Conservation (phyloP, 2,329 filamentous ascomycete genomes). For the Xylaria sp. region DNA sequence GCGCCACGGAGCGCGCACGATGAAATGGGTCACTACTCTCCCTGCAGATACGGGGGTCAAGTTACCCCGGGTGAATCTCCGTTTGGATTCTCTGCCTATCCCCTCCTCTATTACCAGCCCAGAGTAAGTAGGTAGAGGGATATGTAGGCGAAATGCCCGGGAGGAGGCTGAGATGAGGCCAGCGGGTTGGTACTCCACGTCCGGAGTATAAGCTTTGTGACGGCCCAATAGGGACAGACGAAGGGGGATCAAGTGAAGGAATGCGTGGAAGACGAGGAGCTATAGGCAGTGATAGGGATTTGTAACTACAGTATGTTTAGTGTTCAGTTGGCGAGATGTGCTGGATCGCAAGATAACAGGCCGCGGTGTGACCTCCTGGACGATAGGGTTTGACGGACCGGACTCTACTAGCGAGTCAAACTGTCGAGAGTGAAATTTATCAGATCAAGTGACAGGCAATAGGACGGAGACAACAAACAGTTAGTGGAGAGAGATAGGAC, state of each 20-base stretch:
- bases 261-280: conserved; percentile 3
- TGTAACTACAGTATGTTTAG: background rate
- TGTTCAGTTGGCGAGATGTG: background rate
- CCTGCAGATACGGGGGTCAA: conserved; percentile 5
- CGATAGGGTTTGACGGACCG: conserved; percentile 7
- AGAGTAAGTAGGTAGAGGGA: conserved; percentile 13
- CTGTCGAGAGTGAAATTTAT: conserved; percentile 7
- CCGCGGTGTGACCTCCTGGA: background rate
- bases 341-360: conserved; percentile 12
- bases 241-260: background rate
- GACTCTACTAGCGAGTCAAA: conserved; percentile 11
- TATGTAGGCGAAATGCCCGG: background rate
- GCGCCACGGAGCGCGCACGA: conserved; percentile 11
- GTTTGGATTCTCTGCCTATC: conserved; percentile 15
- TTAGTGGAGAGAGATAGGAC: conserved; percentile 18
- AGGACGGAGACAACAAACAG: conserved; percentile 14
- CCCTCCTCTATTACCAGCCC: conserved; percentile 8
- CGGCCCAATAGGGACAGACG: conserved; percentile 11
- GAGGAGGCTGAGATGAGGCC: conserved; percentile 28
- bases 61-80: conserved; percentile 2
- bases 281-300: background rate
- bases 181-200: conserved; percentile 12
- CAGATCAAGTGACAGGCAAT: conserved; percentile 17
- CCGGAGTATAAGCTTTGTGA: conserved; percentile 20
- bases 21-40: conserved; percentile 9